Evolutionary conservation across 148 eudicot species (phyloP), one percentile per base, ranked within the genome.

Genomic region (Spergularia bocconei): DNA sequence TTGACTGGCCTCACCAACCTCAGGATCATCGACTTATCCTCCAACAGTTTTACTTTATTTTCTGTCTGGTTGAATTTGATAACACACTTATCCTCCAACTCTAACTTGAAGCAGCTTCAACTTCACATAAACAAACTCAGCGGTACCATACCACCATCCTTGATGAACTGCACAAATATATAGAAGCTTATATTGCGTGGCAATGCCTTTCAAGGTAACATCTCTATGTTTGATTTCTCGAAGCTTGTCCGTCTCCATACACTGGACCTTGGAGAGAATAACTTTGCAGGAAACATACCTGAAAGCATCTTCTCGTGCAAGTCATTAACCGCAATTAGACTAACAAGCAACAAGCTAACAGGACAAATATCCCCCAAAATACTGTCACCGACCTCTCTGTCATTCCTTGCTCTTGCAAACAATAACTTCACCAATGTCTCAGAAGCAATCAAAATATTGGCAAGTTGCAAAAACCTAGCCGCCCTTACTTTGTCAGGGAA

Each of bases 241-340:
- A 79, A 59, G 12, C 87, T 93, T 51, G 29, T 41, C 10, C 82
- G 67, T 7, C 91, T 93, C 55, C 69, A 67, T 65, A 79, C 64
- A 33, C 74, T 93, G 19, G 98, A 91, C 84, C 86, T 93, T 0
- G 94, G 97, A 55, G 73, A 90, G 73, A 93, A 93, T 59, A 39
- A 77, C 41, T 89, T 93, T 77, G 67, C 59, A 0, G 98, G 98
- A 62, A 70, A 74, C 11, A 71, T 93, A 74, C 98, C 98, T 15
- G 71, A 68, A 13, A 87, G 86, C 60, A 78, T 93, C 62, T 91
- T 83, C 74, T 84, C 81, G 8, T 91, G 94, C 90, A 89, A 82
- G 80, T 82, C 87, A 20, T 71, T 93, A 25, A 82, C 81, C 39
- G 98, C 94, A 52, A 21, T 93, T 54, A 86, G 95, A 48, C 79